These are phyloP conservation scores for Lachancea kluyveri DNA, from an alignment of 805 yeast species.

Conservation along the genomic window DNA sequence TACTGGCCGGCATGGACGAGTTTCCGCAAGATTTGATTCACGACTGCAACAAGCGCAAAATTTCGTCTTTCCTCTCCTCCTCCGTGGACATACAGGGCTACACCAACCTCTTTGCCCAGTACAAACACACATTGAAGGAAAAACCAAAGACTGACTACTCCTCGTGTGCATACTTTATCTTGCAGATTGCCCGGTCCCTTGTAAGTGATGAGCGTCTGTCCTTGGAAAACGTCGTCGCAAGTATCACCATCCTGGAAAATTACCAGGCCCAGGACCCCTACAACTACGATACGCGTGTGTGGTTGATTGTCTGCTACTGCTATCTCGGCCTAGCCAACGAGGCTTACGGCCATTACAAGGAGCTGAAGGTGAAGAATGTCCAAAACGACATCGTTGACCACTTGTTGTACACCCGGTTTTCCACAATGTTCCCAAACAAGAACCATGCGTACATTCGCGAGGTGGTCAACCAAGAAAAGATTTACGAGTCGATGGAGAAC, in stretches of 20 bases:
- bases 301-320: conserved; percentile 63
- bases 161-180: conserved; percentile 57
- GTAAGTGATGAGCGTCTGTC: conserved; percentile 14
- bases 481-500: conserved; percentile 49
- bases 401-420: conserved; percentile 42
- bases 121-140: conserved; percentile 31
- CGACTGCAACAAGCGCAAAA: conserved; percentile 23
- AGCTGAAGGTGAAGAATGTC: conserved; percentile 60
- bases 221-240: conserved; percentile 29
- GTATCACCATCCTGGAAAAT: conserved; percentile 52
- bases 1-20: conserved; percentile 15
- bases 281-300: conserved; percentile 64
- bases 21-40: conserved; percentile 38
- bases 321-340: conserved; percentile 47
- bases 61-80: conserved; percentile 9
- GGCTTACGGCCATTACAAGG: conserved; percentile 45
- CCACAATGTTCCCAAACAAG: conserved; percentile 40
- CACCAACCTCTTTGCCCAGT: conserved; percentile 35
- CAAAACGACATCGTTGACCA: conserved; percentile 70
- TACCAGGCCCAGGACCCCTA: conserved; percentile 53
- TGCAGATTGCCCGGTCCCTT: conserved; percentile 44
- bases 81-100: conserved; percentile 12
- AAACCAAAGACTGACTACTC: conserved; percentile 64
- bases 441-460: conserved; percentile 22
- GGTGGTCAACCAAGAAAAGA: conserved; percentile 36